phyloP scores from a whole-genome alignment of 495 filamentous ascomycete species.

The Schizothecium vesticola region DNA sequence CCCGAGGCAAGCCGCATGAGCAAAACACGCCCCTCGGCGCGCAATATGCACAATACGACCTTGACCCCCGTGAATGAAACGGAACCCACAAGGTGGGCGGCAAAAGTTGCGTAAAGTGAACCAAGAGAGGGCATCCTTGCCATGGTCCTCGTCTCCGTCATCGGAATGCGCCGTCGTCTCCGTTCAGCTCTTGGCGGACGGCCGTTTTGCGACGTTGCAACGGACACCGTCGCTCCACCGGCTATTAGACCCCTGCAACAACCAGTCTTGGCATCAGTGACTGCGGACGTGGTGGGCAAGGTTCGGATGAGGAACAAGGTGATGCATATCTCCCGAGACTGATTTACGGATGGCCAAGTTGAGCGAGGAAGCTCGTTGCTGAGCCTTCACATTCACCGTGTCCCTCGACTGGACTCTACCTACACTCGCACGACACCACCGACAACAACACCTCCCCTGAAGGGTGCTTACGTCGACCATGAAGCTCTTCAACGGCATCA shows the following conservation, averaged over 20 bases:
- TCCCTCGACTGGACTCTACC: not conserved
- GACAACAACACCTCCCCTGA: not conserved
- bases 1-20: not conserved
- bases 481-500: slow-evolving; percentile 13
- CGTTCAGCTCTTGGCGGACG: not conserved
- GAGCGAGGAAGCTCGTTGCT: not conserved
- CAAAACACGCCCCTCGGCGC: not conserved
- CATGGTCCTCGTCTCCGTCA: not conserved
- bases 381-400: not conserved
- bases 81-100: not conserved
- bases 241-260: not conserved
- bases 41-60: not conserved
- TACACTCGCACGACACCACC: not conserved
- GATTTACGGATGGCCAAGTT: not conserved
- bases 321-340: not conserved
- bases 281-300: not conserved
- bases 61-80: not conserved
- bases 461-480: slow-evolving; percentile 2
- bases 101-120: not conserved
- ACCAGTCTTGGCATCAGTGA: not conserved
- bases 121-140: not conserved
- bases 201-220: not conserved
- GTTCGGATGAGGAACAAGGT: not conserved
- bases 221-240: not conserved
- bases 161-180: not conserved